A percentile compares a stretch with the other conserved stretches of the same genome.
Evolutionary conservation across 441 rosid species (phyloP).

Genomic region (Eutrema salsugineum): DNA sequence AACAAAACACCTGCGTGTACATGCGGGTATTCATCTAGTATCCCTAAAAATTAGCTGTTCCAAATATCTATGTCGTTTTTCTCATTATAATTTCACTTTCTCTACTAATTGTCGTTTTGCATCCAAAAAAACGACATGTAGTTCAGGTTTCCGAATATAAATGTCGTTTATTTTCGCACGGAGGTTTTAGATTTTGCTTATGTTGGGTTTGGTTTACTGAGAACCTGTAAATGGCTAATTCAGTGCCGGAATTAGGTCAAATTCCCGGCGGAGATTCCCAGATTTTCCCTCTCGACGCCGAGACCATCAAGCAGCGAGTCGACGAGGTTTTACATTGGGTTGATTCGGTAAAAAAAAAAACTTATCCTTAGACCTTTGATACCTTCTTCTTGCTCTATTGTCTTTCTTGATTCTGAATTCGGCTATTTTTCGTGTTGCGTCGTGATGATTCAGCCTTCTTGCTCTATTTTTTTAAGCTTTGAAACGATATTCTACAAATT

Average conservation of each 20-base stretch:
- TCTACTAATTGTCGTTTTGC: not conserved
- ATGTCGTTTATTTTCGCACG: too few relatives aligned
- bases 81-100: too few relatives aligned
- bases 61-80: too few relatives aligned
- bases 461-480: not conserved
- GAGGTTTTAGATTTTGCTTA: too few relatives aligned
- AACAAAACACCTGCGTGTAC: too few relatives aligned
- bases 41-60: too few relatives aligned
- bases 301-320: slow-evolving; percentile 49
- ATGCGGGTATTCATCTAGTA: too few relatives aligned
- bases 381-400: not conserved
- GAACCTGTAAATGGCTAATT: slow-evolving; percentile 35
- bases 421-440: not conserved
- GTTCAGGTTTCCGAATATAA: too few relatives aligned
- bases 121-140: too few relatives aligned
- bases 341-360: slow-evolving; percentile 50
- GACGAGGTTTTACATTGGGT: slow-evolving; percentile 61
- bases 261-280: slow-evolving; percentile 22
- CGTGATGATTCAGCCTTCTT: not conserved
- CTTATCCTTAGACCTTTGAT: not conserved
- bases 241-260: slow-evolving; percentile 29
- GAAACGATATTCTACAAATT: not conserved
- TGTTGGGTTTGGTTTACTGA: not conserved
- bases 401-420: not conserved
- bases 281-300: slow-evolving; percentile 35